Conservation (phyloP, 371 early-diverging fungal species). For the Blastocladiella emersonii region DNA sequence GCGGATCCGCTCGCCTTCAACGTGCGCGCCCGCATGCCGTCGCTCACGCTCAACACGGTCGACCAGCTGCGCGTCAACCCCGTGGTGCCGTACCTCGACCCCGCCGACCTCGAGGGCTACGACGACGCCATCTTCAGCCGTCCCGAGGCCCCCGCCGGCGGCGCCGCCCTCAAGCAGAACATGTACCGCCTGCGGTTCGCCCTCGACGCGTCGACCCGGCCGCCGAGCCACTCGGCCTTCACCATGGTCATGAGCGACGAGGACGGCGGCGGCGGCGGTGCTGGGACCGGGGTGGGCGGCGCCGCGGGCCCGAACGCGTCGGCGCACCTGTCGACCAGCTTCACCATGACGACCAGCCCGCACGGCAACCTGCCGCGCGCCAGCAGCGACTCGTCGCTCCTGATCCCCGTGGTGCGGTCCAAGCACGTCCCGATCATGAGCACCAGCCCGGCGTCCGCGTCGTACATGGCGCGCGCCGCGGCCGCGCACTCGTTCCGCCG, state of each 20-base stretch:
- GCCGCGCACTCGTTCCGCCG: background rate
- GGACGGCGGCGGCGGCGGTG: no score
- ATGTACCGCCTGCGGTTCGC: no score
- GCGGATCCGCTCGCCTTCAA: slow-evolving; percentile 19
- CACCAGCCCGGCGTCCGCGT: background rate
- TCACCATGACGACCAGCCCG: background rate
- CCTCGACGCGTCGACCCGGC: slow-evolving; percentile 1
- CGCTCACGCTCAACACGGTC: slow-evolving; percentile 67
- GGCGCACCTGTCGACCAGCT: background rate
- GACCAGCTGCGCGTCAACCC: background rate
- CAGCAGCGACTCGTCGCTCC: no score
- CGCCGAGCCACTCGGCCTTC: no score
- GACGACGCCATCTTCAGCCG: background rate
- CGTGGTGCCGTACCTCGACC: slow-evolving; percentile 34
- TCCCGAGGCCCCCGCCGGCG: no score
- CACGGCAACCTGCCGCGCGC: no score
- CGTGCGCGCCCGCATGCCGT: slow-evolving; percentile 67
- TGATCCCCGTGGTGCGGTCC: no score
- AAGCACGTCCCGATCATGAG: background rate
- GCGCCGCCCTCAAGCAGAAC: no score
- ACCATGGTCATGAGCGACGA: no score
- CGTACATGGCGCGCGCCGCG: background rate
- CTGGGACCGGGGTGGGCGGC: no score
- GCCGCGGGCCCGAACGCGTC: no score
- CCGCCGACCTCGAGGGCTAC: slow-evolving; percentile 6